Evolutionary conservation across 495 filamentous ascomycete species (phyloP), one percentile per base, ranked within the genome.

Genomic region (Trichoderma erinaceum): DNA sequence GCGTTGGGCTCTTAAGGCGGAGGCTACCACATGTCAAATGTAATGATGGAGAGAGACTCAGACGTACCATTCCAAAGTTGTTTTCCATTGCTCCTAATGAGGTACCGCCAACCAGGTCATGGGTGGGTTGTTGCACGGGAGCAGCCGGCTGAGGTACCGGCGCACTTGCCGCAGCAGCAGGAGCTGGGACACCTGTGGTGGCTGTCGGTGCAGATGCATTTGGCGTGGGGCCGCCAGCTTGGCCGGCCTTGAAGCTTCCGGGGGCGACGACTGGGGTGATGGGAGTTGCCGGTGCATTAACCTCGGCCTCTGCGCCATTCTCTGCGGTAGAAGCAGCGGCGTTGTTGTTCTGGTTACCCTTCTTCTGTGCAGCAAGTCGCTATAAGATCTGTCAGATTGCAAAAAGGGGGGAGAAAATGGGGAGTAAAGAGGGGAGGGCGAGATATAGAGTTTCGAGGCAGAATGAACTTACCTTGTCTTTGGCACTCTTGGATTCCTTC

Each of bases 241-340:
- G 86, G 52, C 83, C 84, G 67, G 82, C 81, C 71, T 83, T 85
- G 71, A 84, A 85, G 75, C 87, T 90, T 3, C 86, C 86, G 21
- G 83, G 78, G 4, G 82, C 78, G 76, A 93, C 87, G 71, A 87
- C 86, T n/a, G 94, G 90, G 5, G 91, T 97, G 68, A 92, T 92
- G 1, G 94, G 94, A 1, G 92, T 94, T 5, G 89, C 85, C 1
- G 92, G 92, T 1, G 91, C 91, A 15, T 90, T 90, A 10, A 90
- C 90, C 41, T 91, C 89, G 8, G 89, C 85, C 41, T 88, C 84
- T 35, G 82, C 80, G 67, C 89, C 89, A 12, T 85, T 80, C 70
- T 97, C 91, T 4, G 92, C 87, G 44, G 90, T 88, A 52, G 91
- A 87, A 29, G 92, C 92, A 50, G 86, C 88, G 72, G 87, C 83